Conservation (phyloP, 1,284 basidiomycete species). For the Omphalotus olearius region DNA sequence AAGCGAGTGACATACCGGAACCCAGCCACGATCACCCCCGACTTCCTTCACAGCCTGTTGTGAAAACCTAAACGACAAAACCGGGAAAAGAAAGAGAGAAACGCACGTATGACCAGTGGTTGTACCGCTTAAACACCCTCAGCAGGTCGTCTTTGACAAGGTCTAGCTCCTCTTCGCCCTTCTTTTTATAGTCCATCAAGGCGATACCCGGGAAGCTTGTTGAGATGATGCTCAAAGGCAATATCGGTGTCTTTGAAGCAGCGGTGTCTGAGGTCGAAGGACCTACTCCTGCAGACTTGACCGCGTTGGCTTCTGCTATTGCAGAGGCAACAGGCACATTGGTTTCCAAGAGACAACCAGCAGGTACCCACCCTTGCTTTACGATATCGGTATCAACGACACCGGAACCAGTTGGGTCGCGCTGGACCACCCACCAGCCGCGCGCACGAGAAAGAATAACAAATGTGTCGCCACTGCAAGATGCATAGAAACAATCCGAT, state of each 20-base stretch:
- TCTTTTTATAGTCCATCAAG: slow-evolving; percentile 92
- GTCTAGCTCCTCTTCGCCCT: slow-evolving; percentile 86
- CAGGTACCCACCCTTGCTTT: slow-evolving; percentile 86
- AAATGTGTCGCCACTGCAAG: slow-evolving; percentile 78
- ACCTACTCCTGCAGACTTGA: slow-evolving; percentile 36
- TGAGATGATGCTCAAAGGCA: slow-evolving; percentile 85
- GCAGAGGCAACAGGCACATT: slow-evolving; percentile 74
- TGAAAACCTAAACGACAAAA: slow-evolving; percentile 12
- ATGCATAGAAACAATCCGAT: slow-evolving; percentile 13
- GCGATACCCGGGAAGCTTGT: slow-evolving; percentile 93
- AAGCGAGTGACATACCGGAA: slow-evolving; percentile 54
- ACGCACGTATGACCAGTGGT: slow-evolving; percentile 90
- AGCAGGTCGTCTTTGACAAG: slow-evolving; percentile 83
- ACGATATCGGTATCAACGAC: slow-evolving; percentile 69
- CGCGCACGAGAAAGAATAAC: slow-evolving; percentile 91
- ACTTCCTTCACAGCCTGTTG: slow-evolving; percentile 82
- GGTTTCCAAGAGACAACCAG: slow-evolving; percentile 93
- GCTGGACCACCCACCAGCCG: slow-evolving; percentile 99
- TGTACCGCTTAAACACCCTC: slow-evolving; percentile 95
- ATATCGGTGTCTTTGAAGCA: slow-evolving; percentile 68
- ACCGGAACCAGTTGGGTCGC: slow-evolving; percentile 85
- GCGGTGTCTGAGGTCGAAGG: slow-evolving; percentile 38
- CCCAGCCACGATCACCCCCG: slow-evolving; percentile 87
- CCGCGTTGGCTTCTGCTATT: slow-evolving; percentile 70
- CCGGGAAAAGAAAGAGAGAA: slow-evolving; percentile 6